Evolutionary conservation across 441 rosid genomes (phyloP), one percentile per base, ranked within the genome.

Genomic region (Pelargonium citronellum): DNA sequence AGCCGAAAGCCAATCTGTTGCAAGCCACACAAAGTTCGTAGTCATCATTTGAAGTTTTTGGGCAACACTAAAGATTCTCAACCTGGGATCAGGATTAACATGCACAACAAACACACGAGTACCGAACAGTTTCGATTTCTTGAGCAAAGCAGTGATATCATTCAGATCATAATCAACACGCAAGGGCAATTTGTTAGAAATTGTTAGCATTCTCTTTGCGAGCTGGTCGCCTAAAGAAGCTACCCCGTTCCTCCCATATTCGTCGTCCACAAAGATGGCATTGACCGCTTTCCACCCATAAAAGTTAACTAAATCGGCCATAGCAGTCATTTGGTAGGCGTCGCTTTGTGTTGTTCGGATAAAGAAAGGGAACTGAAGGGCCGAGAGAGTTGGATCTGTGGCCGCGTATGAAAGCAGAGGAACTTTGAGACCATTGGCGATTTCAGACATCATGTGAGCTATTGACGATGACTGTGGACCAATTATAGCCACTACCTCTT

Each of bases 331-430:
- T 80, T 91, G 98, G 70, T 80, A 77, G 43, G 82, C 79, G 79
- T 91, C 97, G 17, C 82, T 79, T 71, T 83, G 95, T 9, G 94
- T 87, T 7, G 87, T 88, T 72, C 96, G 89, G 62, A 91, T 70
- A 66, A 91, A 89, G 75, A 78, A 89, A 3, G 98, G 95, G 74
- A 86, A 91, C 17, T 93, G 97, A 58, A 79, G 86, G 17, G 97
- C 84, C n/a, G 98, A 91, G 24, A 93, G 87, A 73, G 93, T 86
- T 24, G 93, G 91, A 81, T 93, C 97, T 60, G 97, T 91, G 72
- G 97, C 95, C 60, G 87, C 96, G 75, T 79, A 91, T 16, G 98
- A 93, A 66, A 93, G 58, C 13, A 87, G 87, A 34, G 98, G 98
- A 68, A 93, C 81, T 69, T 85, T 83, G 65, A 93, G 86, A 55